Percentiles rank a stretch among this genome's conserved stretches.
These are phyloP conservation scores for Aureobasidium melanogenum DNA, from an alignment of 2,329 filamentous ascomycete species.

Conservation along the genomic window DNA sequence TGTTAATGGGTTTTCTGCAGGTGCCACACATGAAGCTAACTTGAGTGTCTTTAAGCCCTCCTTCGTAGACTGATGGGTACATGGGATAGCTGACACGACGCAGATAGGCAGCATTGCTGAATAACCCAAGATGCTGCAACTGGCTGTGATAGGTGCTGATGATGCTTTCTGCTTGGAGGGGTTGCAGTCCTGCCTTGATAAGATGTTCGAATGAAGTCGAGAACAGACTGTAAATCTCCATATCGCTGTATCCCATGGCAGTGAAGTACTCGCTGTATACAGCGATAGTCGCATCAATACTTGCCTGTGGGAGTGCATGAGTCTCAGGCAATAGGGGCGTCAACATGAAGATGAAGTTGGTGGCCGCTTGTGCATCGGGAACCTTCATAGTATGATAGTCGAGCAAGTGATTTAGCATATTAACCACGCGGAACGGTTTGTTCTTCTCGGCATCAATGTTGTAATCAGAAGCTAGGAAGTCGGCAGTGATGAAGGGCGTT, in stretches of 20 bases:
- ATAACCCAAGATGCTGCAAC: conserved; percentile 38
- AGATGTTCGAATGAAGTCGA: conserved; percentile 31
- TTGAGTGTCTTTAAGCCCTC: conserved; percentile 45
- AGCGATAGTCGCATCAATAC: conserved; percentile 27
- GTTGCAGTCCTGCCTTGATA: conserved; percentile 36
- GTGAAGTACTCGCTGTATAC: conserved; percentile 33
- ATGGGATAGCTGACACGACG: conserved; percentile 46
- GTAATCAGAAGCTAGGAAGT: conserved; percentile 26
- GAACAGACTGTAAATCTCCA: conserved; percentile 33
- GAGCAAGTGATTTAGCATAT: conserved; percentile 34
- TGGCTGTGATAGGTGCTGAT: conserved; percentile 50
- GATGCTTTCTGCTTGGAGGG: conserved; percentile 46
- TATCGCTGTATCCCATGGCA: conserved; percentile 28
- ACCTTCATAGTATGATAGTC: conserved; percentile 32
- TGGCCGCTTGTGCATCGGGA: conserved; percentile 39
- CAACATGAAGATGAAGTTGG: conserved; percentile 38
- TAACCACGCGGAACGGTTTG: conserved; percentile 32
- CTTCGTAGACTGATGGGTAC: conserved; percentile 50
- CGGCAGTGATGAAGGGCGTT: conserved; percentile 26
- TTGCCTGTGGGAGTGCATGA: conserved; percentile 24
- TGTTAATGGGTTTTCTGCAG: conserved; percentile 49
- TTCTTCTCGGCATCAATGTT: conserved; percentile 26
- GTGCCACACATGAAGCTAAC: conserved; percentile 47
- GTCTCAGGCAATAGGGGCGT: conserved; percentile 37
- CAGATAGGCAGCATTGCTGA: conserved; percentile 46